These are phyloP conservation scores for Lasiodiplodia sp. DNA, from an alignment of 2,329 filamentous ascomycete genomes.

Conservation along the genomic window DNA sequence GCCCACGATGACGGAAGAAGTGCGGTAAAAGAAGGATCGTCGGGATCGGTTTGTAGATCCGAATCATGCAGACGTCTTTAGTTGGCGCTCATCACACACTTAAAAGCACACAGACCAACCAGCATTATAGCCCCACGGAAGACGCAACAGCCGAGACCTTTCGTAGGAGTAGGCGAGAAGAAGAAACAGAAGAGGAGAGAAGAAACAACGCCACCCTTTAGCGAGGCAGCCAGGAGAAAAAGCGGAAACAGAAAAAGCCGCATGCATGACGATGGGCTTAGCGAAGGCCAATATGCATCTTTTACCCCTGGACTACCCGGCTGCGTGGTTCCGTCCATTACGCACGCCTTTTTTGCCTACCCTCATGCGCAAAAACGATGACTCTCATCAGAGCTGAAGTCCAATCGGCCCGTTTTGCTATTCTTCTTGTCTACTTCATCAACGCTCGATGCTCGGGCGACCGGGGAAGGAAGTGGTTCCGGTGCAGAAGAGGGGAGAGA, in stretches of 20 bases:
- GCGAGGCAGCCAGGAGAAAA: background rate
- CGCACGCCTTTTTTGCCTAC: background rate
- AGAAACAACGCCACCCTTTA: background rate
- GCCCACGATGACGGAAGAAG: background rate
- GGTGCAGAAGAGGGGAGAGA: background rate
- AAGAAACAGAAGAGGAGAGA: background rate
- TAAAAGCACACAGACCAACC: background rate
- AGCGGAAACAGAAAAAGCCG: background rate
- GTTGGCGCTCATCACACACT: background rate
- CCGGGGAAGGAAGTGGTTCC: background rate
- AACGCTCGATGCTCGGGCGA: background rate
- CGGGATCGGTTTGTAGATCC: constrained; percentile 5
- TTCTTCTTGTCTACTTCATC: background rate
- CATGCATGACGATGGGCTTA: background rate
- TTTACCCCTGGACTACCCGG: background rate
- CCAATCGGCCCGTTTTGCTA: background rate
- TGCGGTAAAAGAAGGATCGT: constrained; percentile 1
- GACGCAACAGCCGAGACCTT: background rate
- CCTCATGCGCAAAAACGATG: background rate
- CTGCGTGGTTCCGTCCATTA: background rate
- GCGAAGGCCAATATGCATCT: background rate
- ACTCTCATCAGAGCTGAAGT: background rate
- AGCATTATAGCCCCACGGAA: too few relatives aligned
- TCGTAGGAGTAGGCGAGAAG: background rate
- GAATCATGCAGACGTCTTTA: background rate